These are phyloP conservation scores for Blastomyces emzantsi DNA, from an alignment of 2,329 filamentous ascomycete genomes.

Conservation along the genomic window DNA sequence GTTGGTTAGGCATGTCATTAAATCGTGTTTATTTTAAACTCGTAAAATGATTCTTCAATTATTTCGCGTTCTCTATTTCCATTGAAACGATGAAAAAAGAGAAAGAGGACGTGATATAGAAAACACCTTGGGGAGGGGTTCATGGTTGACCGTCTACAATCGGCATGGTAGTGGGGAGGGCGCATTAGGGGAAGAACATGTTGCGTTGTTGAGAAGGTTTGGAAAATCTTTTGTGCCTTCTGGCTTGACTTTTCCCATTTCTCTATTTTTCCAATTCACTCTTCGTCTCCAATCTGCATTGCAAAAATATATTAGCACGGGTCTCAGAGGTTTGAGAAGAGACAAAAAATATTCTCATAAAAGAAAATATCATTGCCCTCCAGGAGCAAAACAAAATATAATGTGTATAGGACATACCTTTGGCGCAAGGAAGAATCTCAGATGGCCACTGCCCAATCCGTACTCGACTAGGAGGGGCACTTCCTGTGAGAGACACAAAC, in stretches of 20 bases:
- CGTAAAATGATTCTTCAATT: neutral
- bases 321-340: neutral
- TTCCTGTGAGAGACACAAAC: conserved; percentile 90
- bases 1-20: neutral
- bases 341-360: neutral
- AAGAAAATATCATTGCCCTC: neutral
- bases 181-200: neutral
- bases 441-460: conserved; percentile 70
- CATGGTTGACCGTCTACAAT: neutral
- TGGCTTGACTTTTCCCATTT: conserved; percentile 15
- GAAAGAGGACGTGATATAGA: neutral
- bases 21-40: neutral
- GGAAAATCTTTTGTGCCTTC: neutral
- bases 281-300: conserved; percentile 53
- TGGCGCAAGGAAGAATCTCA: conserved; percentile 95
- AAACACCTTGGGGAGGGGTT: neutral
- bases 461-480: conserved; percentile 96
- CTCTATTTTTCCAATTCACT: conserved; percentile 32
- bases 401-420: conserved; percentile 56
- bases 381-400: neutral
- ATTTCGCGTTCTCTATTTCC: conserved; percentile 2
- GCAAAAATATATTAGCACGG: conserved; percentile 28
- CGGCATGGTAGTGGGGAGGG: neutral
- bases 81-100: neutral
- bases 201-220: neutral